Base-by-base conservation (phyloP, 2,329 filamentous ascomycete genomes). In the Aspergillus sp. region DNA sequence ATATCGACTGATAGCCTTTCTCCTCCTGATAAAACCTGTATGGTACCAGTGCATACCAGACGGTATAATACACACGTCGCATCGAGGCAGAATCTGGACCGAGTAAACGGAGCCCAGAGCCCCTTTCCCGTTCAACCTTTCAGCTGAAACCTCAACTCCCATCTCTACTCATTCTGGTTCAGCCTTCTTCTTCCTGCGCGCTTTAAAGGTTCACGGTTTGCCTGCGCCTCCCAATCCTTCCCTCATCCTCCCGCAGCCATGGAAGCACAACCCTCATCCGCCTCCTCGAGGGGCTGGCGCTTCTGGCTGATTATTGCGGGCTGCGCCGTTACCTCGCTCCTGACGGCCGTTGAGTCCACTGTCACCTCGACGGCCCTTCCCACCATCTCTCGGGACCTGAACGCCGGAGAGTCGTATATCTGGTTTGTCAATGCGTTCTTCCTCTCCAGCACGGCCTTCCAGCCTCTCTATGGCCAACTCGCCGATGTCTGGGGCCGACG, bases 401-500 rank as follows among this genome's bases (percentile, higher is more conserved):
- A 75, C 8, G 58, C 64, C 2, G 71, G 69, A 6, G 65, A 69
- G 13, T 17, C 55, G 7, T 79, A 77, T 49, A 61, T 78, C 9
- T 79, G 76, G 77, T 64, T 75, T 5, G 63, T 68, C 0, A 74
- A 74, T 41, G 38, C 38, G 1, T 17, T 41, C 38, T 41, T 41
- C n/a, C n/a, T 41, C 10, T 36, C 30, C 12, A 41, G 38, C 38
- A 41, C 38, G 15, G 38, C 38, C n/a, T n/a, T 41, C 8, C 82
- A 82, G 54, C 84, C 84, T 0, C 63, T 84, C 0, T 80, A 80
- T 45, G 82, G 81, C 0, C 82, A 85, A 63, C 62, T 84, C 1
- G 76, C 79, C 19, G 78, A 85, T 57, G 75, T 85, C 17, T 85
- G 81, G 64, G 83, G 85, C 4, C 76, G 84, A 1, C 76, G 80